These are phyloP conservation scores for Carpinus viminea DNA, from an alignment of 306 rosid species.

Conservation along the genomic window DNA sequence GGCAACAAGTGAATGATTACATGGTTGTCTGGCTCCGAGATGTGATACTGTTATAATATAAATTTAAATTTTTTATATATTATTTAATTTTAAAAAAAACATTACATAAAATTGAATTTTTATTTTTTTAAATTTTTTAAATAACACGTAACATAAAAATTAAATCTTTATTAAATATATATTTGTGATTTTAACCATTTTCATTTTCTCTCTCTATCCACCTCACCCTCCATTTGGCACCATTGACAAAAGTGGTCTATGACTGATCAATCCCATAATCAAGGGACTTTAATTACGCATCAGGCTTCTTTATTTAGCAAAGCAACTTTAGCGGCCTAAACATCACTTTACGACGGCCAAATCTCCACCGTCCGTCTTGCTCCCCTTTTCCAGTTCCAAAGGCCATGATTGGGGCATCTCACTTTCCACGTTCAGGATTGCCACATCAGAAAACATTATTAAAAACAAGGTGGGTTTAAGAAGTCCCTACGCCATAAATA, in stretches of 20 bases:
- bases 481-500: neutral
- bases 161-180: too few relatives aligned
- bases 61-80: too few relatives aligned
- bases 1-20: too few relatives aligned
- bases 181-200: too few relatives aligned
- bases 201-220: too few relatives aligned
- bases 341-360: neutral
- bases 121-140: too few relatives aligned
- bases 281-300: too few relatives aligned
- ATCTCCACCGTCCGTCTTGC: neutral
- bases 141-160: too few relatives aligned
- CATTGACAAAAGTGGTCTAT: neutral
- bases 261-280: neutral
- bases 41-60: too few relatives aligned
- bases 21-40: too few relatives aligned
- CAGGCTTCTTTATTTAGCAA: neutral
- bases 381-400: neutral
- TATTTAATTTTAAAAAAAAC: too few relatives aligned
- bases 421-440: neutral
- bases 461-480: neutral
- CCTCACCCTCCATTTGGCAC: slow-evolving; percentile 27
- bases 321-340: neutral
- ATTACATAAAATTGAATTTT: too few relatives aligned
- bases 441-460: neutral
- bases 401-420: neutral